Evolutionary conservation across 2,329 filamentous ascomycete species (phyloP).

Genomic region (Thielaviopsis euricoi): DNA sequence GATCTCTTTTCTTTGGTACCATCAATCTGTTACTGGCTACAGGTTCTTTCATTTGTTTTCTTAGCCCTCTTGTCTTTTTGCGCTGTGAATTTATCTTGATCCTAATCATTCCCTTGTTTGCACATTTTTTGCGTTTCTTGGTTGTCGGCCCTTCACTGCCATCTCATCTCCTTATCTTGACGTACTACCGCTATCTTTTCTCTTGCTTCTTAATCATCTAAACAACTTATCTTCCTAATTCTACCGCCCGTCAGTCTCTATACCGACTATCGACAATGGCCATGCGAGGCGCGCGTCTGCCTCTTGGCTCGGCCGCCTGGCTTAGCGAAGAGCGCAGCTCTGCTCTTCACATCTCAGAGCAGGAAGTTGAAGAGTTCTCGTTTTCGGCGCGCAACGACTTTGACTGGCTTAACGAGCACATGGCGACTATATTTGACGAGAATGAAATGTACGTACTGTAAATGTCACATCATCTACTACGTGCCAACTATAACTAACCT

Average conservation of each 20-base stretch:
- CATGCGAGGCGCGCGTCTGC: conserved; percentile 40
- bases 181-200: not conserved
- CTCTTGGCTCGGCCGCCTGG: conserved; percentile 74
- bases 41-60: not conserved
- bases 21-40: not conserved
- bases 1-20: not conserved
- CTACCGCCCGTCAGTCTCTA: conserved; percentile 3
- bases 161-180: not conserved
- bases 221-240: not conserved
- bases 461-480: not conserved
- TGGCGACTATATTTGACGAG: conserved; percentile 81
- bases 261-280: conserved; percentile 16
- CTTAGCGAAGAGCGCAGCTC: conserved; percentile 69
- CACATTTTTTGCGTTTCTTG: conserved; percentile 1
- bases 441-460: conserved; percentile 53
- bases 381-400: conserved; percentile 87
- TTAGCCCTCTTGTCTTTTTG: not conserved
- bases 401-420: conserved; percentile 97
- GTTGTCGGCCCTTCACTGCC: not conserved
- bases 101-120: not conserved
- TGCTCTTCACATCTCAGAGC: conserved; percentile 54
- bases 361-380: conserved; percentile 83
- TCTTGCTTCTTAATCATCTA: not conserved
- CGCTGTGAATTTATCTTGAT: not conserved
- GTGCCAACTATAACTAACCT: not conserved